A percentile compares a stretch with the other conserved stretches of the same genome.
These are phyloP conservation scores for Rosa rugosa DNA, from an alignment of 306 rosid species.

Conservation along the genomic window DNA sequence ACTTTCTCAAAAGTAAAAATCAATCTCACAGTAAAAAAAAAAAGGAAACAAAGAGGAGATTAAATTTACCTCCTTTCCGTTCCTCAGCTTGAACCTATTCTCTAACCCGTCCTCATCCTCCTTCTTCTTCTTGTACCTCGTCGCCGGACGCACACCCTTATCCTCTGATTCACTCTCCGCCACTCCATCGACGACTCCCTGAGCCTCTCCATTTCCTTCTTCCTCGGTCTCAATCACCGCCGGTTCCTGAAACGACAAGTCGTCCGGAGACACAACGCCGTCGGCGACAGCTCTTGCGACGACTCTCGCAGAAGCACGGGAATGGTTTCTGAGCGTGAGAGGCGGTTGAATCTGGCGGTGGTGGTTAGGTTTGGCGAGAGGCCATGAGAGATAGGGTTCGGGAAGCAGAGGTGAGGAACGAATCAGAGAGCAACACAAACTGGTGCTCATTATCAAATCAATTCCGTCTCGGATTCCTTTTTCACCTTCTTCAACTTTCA, in stretches of 20 bases:
- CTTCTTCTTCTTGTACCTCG: conserved; percentile 49
- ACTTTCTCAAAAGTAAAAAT: neutral
- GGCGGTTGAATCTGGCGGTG: conserved; percentile 23
- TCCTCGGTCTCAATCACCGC: conserved; percentile 9
- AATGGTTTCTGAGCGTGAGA: conserved; percentile 9
- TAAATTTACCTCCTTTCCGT: conserved; percentile 75
- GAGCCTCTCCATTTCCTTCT: conserved; percentile 20
- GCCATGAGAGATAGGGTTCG: conserved; percentile 27
- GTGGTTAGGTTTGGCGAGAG: conserved; percentile 24
- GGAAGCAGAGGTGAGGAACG: conserved; percentile 31
- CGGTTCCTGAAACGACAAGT: neutral
- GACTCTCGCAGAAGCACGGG: neutral
- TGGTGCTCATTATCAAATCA: conserved; percentile 40
- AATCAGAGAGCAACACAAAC: conserved; percentile 33
- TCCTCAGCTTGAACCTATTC: conserved; percentile 70
- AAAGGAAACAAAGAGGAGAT: neutral
- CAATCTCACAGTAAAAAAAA: neutral
- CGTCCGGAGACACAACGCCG: conserved; percentile 26
- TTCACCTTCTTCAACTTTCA: neutral
- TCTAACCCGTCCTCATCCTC: conserved; percentile 42
- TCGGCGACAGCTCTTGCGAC: conserved; percentile 23
- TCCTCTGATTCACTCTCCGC: conserved; percentile 23
- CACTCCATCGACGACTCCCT: conserved; percentile 20
- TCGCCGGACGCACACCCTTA: conserved; percentile 25
- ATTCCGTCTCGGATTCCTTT: neutral